Percentiles rank a stretch among this genome's conserved stretches.
These are phyloP conservation scores for Botrytis fragariae DNA, from an alignment of 2,329 filamentous ascomycete genomes.

Conservation along the genomic window DNA sequence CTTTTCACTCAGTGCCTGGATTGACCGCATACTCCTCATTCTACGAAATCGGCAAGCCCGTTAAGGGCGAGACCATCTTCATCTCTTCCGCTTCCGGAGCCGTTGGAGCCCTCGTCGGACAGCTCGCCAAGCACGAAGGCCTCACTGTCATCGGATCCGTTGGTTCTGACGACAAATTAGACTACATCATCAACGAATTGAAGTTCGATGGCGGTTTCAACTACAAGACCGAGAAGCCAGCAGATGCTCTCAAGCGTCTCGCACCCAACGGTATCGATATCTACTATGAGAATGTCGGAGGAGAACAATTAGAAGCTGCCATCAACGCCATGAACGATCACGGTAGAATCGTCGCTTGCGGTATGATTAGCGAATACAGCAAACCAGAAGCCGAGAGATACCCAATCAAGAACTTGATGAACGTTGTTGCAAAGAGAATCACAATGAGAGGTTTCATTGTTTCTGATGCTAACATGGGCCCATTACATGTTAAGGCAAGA, in stretches of 20 bases:
- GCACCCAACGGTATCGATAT: conserved; percentile 74
- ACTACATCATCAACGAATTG: conserved; percentile 71
- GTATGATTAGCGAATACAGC: conserved; percentile 71
- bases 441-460: conserved; percentile 69
- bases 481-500: conserved; percentile 58
- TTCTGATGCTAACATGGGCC: conserved; percentile 58
- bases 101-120: conserved; percentile 74
- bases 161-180: conserved; percentile 71
- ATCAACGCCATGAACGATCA: conserved; percentile 60
- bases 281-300: conserved; percentile 79
- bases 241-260: conserved; percentile 61
- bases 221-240: conserved; percentile 72
- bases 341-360: conserved; percentile 61
- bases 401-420: conserved; percentile 59
- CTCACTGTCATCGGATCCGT: conserved; percentile 72
- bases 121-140: conserved; percentile 74
- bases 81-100: conserved; percentile 72
- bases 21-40: conserved; percentile 72
- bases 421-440: conserved; percentile 59
- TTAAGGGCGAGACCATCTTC: conserved; percentile 76
- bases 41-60: conserved; percentile 71
- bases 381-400: conserved; percentile 51
- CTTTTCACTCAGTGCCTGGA: conserved; percentile 54
- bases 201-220: conserved; percentile 74
- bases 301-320: conserved; percentile 69